These are phyloP conservation scores for Sphagnum fallax DNA, from an alignment of 228 moss, liverwort and hornwort species.

Conservation along the genomic window DNA sequence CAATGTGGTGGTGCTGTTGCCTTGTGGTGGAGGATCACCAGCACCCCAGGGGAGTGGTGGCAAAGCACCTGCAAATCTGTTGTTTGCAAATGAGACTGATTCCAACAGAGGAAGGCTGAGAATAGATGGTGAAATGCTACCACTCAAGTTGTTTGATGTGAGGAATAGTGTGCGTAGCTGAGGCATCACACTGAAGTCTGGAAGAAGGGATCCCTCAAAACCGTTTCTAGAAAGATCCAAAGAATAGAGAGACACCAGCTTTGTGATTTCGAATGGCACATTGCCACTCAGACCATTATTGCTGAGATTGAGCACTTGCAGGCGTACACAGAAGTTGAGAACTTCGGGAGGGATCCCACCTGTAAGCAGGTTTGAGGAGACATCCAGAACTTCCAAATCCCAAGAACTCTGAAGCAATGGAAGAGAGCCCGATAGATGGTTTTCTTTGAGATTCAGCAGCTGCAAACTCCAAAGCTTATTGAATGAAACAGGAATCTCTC, in stretches of 20 bases:
- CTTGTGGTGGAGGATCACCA: constrained; percentile 13
- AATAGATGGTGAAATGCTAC: constrained; percentile 19
- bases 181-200: constrained; percentile 12
- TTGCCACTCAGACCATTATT: constrained; percentile 23
- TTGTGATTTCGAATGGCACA: constrained; percentile 19
- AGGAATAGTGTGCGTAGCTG: constrained; percentile 15
- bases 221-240: constrained; percentile 25
- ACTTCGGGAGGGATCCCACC: constrained; percentile 20
- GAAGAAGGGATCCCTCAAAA: constrained; percentile 17
- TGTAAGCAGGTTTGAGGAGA: constrained; percentile 22
- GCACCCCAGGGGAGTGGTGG: constrained; percentile 20
- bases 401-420: constrained; percentile 7
- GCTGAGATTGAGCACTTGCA: constrained; percentile 27
- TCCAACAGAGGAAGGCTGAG: constrained; percentile 20
- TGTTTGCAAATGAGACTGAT: constrained; percentile 23
- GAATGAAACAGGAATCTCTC: constrained; percentile 28
- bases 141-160: constrained; percentile 26
- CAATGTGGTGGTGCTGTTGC: constrained; percentile 8
- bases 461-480: constrained; percentile 19
- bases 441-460: constrained; percentile 21
- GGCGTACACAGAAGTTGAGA: constrained; percentile 2
- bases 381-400: constrained; percentile 16
- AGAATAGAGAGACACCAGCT: constrained; percentile 10
- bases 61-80: constrained; percentile 29
- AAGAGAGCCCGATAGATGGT: constrained; percentile 16